phyloP scores from a whole-genome alignment of 495 filamentous ascomycete genomes.

The Xylaria acuta region DNA sequence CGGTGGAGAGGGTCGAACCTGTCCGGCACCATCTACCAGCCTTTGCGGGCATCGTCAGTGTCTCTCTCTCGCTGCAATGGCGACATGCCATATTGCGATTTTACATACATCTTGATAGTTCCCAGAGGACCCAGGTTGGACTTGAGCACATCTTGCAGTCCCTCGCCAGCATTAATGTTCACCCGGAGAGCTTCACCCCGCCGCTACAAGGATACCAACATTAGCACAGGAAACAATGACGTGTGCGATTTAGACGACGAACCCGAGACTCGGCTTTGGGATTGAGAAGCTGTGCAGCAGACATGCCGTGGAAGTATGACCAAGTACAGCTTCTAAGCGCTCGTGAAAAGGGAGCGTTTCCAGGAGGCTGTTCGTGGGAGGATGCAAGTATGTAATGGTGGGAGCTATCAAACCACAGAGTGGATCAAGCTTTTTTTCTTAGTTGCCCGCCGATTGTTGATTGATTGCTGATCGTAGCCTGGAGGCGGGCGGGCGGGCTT shows the following conservation, averaged over 20 bases:
- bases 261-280: conserved; percentile 97
- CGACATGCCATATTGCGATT: neutral
- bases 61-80: conserved; percentile 18
- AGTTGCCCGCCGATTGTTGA: conserved; percentile 10
- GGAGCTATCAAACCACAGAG: conserved; percentile 18
- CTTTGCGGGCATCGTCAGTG: conserved; percentile 51
- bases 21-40: conserved; percentile 94
- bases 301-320: conserved; percentile 56
- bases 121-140: conserved; percentile 93
- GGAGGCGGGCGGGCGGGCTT: no score
- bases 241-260: conserved; percentile 39
- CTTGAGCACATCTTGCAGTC: conserved; percentile 93
- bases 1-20: conserved; percentile 63
- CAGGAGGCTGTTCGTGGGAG: conserved; percentile 9
- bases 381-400: conserved; percentile 12
- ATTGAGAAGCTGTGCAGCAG: conserved; percentile 95
- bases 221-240: conserved; percentile 42
- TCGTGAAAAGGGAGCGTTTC: neutral
- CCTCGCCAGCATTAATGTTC: conserved; percentile 96
- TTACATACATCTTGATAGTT: conserved; percentile 90
- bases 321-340: conserved; percentile 7
- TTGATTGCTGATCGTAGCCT: no score
- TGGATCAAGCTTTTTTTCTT: conserved; percentile 37
- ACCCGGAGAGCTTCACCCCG: conserved; percentile 93
- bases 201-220: conserved; percentile 63